Evolutionary conservation across 768 basidiomycete species (phyloP).

Genomic region (Fistulinella prunicolor): DNA sequence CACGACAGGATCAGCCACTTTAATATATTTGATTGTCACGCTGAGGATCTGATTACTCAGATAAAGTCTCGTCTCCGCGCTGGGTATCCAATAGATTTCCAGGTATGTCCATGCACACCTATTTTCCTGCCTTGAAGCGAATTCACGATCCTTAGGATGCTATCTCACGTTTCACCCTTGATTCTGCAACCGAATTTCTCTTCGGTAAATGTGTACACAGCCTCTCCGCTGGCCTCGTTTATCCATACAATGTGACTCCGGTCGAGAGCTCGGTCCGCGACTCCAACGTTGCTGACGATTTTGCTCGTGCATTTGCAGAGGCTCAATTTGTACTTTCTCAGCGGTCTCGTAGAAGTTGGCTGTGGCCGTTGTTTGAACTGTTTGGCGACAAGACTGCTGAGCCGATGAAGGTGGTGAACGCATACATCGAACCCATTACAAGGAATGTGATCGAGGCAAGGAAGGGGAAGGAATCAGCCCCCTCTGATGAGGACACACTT

Average conservation of each 20-base stretch:
- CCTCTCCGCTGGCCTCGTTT: slow-evolving; percentile 50
- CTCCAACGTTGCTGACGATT: slow-evolving; percentile 38
- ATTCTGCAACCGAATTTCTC: slow-evolving; percentile 64
- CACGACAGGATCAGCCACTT: slow-evolving; percentile 58
- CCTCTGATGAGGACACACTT: slow-evolving; percentile 45
- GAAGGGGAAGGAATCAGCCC: slow-evolving; percentile 33
- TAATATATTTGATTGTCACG: slow-evolving; percentile 56
- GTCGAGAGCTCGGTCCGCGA: slow-evolving; percentile 20
- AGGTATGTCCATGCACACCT: slow-evolving; percentile 30
- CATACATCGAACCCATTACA: slow-evolving; percentile 47
- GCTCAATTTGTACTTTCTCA: slow-evolving; percentile 44
- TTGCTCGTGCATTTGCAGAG: slow-evolving; percentile 47
- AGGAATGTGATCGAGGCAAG: slow-evolving; percentile 44
- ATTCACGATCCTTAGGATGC: slow-evolving; percentile 40
- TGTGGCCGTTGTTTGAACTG: slow-evolving; percentile 56
- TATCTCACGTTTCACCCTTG: slow-evolving; percentile 61
- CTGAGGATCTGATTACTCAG: slow-evolving; percentile 40
- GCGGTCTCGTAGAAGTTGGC: slow-evolving; percentile 44
- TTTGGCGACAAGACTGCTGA: slow-evolving; percentile 42
- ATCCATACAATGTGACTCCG: slow-evolving; percentile 41
- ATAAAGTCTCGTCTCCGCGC: slow-evolving; percentile 47
- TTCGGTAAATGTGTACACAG: slow-evolving; percentile 58
- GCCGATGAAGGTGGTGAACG: slow-evolving; percentile 52
- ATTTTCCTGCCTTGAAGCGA: not conserved
- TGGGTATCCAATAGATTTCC: slow-evolving; percentile 58